Base-by-base conservation (phyloP, 768 basidiomycete species). In the Coprinopsis cinerea region DNA sequence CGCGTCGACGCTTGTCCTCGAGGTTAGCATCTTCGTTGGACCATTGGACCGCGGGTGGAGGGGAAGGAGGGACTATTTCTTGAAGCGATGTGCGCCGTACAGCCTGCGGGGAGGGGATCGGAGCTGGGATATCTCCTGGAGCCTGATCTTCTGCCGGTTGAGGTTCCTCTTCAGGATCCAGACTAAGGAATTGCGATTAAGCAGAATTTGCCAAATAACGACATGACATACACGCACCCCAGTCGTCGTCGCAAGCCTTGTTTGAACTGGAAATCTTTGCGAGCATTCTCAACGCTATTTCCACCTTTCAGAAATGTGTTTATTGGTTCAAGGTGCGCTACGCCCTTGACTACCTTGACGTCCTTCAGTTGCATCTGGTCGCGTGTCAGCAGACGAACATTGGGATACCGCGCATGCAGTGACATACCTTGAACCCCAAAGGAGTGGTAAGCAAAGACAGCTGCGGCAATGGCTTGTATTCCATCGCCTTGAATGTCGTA, bases 341-440 rank as follows among this genome's bases (percentile, higher is more conserved):
- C 79, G 3, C 88, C 89, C 32, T 78, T 72, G 18, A 83, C 78
- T 24, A 91, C 73, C 22, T 70, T 71, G 4, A 85, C 82, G 47
- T 86, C 76, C 58, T 79, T 83, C 30, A 96, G 67, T 26, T 85
- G 61, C 59, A 92, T 67, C 88, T 93, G 49, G 49, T 24, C 23
- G 55, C 15, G 18, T 9, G 30, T 7, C 30, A 18, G 4, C 24
- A 28, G 11, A 17, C 5, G 47, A n/a, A 39, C 15, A 17, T 43
- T 43, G 22, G 26, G 44, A 28, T 24, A 47, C 32, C 36, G 28
- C 20, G 20, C 13, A 35, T 4, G 17, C 23, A 20, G 48, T 44
- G 2, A 43, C 59, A 30, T 53, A 90, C 93, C 74, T 97, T 97
- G 60, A 70, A 88, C 7, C 94, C 94, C 25, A 94, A 68, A 2